Percentiles rank a stretch among this genome's conserved stretches.
These are phyloP conservation scores for Hysterium pulicare DNA, from an alignment of 2,329 filamentous ascomycete genomes.

Conservation along the genomic window DNA sequence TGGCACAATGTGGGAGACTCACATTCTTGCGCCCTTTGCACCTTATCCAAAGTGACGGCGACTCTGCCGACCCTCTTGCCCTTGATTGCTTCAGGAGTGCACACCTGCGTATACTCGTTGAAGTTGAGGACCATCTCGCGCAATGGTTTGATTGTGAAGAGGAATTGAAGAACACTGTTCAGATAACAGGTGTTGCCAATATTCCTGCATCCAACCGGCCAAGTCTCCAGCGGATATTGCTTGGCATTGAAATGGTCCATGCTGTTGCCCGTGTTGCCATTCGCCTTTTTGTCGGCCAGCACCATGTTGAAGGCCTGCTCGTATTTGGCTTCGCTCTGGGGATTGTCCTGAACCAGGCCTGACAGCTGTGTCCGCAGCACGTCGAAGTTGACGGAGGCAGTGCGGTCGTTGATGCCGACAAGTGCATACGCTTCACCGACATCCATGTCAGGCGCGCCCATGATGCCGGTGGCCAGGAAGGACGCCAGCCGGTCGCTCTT, in stretches of 20 bases:
- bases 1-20: slow-evolving; percentile 41
- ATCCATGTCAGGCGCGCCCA: slow-evolving; percentile 52
- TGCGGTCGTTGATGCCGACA: slow-evolving; percentile 50
- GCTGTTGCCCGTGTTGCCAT: slow-evolving; percentile 18
- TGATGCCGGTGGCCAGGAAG: slow-evolving; percentile 53
- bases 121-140: slow-evolving; percentile 77
- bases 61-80: slow-evolving; percentile 73
- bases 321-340: slow-evolving; percentile 45
- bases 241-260: slow-evolving; percentile 7
- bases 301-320: slow-evolving; percentile 48
- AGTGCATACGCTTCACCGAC: slow-evolving; percentile 35
- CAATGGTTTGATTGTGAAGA: slow-evolving; percentile 82
- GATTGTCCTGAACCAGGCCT: slow-evolving; percentile 33
- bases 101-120: slow-evolving; percentile 65
- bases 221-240: slow-evolving; percentile 42
- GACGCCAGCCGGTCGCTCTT: slow-evolving; percentile 53
- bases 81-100: slow-evolving; percentile 61
- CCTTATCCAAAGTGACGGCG: slow-evolving; percentile 57
- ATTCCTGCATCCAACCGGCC: slow-evolving; percentile 84
- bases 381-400: slow-evolving; percentile 48
- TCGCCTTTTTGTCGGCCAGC: slow-evolving; percentile 26
- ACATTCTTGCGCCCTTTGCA: slow-evolving; percentile 69
- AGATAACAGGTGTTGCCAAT: slow-evolving; percentile 98
- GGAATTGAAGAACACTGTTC: slow-evolving; percentile 93
- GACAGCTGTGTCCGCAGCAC: slow-evolving; percentile 26